Evolutionary conservation across 75 land plant genomes (phyloP).

Genomic region (Cupressus sempervirens): DNA sequence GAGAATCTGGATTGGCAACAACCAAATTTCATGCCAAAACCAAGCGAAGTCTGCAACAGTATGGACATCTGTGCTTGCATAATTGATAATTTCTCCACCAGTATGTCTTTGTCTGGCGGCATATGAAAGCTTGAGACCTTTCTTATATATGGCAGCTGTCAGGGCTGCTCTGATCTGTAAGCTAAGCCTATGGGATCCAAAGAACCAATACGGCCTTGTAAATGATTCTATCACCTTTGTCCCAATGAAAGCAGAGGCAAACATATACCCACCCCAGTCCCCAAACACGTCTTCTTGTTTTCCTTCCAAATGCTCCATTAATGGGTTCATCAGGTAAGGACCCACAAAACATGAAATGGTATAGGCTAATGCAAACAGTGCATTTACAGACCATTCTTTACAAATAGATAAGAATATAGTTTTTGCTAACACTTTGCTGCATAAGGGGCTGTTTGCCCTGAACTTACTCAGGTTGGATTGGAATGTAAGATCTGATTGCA

Average conservation of each 20-base stretch:
- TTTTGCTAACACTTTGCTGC: conserved; percentile 24
- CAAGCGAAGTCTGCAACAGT: conserved; percentile 69
- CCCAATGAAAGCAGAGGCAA: conserved; percentile 41
- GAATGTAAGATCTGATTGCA: conserved; percentile 26
- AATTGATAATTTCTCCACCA: conserved; percentile 74
- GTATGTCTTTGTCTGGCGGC: conserved; percentile 44
- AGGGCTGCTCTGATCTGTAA: conserved; percentile 49
- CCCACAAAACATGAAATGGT: conserved; percentile 65
- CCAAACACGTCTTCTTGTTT: neutral
- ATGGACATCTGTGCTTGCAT: conserved; percentile 68
- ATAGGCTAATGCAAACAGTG: conserved; percentile 46
- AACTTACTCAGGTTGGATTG: conserved; percentile 30
- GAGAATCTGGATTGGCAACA: conserved; percentile 45
- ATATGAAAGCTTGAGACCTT: conserved; percentile 62
- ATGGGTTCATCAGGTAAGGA: conserved; percentile 47
- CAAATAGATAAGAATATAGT: conserved; percentile 33
- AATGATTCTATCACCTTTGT: conserved; percentile 50
- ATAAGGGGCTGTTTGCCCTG: conserved; percentile 17
- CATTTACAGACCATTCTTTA: conserved; percentile 38
- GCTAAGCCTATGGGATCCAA: conserved; percentile 46
- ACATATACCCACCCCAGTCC: conserved; percentile 18
- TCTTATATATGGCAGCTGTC: conserved; percentile 60
- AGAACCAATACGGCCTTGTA: conserved; percentile 67
- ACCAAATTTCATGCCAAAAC: conserved; percentile 72
- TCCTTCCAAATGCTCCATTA: neutral